Evolutionary conservation across 1,284 basidiomycete species (phyloP).

Genomic region (Cerrena zonata): DNA sequence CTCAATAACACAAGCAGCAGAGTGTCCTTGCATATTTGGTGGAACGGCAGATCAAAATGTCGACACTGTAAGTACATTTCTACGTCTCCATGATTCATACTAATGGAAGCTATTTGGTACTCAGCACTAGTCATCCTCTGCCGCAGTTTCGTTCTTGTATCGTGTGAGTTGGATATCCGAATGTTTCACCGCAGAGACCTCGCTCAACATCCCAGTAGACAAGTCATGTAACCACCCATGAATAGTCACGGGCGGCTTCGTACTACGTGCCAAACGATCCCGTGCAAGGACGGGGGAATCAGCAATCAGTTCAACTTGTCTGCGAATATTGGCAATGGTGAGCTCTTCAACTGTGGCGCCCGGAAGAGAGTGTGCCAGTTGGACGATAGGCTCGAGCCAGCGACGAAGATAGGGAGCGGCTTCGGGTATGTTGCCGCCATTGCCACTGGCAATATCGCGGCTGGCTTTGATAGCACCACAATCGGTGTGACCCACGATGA

Average conservation of each 20-base stretch:
- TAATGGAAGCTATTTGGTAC: no score
- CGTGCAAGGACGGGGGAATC: slow-evolving; percentile 54
- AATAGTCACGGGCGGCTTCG: slow-evolving; percentile 56
- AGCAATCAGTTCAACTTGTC: slow-evolving; percentile 72
- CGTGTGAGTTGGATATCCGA: no score
- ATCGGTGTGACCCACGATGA: slow-evolving; percentile 18
- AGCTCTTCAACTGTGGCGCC: slow-evolving; percentile 30
- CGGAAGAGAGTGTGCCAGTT: slow-evolving; percentile 35
- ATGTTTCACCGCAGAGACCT: no score
- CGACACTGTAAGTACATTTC: no score
- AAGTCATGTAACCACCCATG: slow-evolving; percentile 83
- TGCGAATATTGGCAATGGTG: slow-evolving; percentile 69
- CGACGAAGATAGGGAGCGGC: slow-evolving; percentile 49
- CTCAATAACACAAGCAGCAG: no score
- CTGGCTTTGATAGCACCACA: slow-evolving; percentile 41
- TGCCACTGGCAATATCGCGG: slow-evolving; percentile 31
- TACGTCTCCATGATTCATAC: no score
- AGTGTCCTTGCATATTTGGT: no score
- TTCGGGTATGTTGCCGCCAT: slow-evolving; percentile 18
- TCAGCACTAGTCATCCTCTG: no score
- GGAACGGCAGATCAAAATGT: no score
- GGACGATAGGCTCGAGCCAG: slow-evolving; percentile 69
- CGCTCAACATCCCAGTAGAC: slow-evolving; percentile 57
- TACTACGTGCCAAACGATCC: slow-evolving; percentile 64
- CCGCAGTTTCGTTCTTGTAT: no score